Evolutionary conservation across 495 filamentous ascomycete species (phyloP), one percentile per base, ranked within the genome.

Genomic region (Physcia stellaris): DNA sequence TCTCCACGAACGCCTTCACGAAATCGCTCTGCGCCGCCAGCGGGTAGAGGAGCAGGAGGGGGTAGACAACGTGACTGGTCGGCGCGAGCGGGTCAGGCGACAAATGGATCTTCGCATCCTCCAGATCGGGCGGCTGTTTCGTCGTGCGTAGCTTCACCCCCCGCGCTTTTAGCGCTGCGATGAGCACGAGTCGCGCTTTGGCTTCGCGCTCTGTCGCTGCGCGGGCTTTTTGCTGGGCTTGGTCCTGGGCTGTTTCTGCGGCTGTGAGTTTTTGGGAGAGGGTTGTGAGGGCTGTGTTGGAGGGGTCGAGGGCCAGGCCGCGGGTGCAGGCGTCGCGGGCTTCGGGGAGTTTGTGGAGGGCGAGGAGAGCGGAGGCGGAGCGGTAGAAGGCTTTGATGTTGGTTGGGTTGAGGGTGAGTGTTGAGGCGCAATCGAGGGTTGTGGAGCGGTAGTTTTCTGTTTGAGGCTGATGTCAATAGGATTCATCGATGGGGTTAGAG

Each of bases 361-460:
- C 73, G 15, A 86, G 62, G 42, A 90, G 68, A 4, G 90, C 87
- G 45, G 67, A 63, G 0, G 79, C 70, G 20, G 80, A 82, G 39
- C 90, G 79, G 56, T 94, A 96, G 53, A 74, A 82, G 4, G 88
- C 86, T 60, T 98, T 98, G 50, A 88, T 53, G 54, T 90, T 92
- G 35, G 45, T 55, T 4, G 75, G 67, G 56, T 93, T 86, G 19
- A 94, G 64, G 24, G 75, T 72, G 28, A 98, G 66, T 3, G 82
- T 78, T n/a, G 71, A 62, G 2, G 80, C 79, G 55, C 84, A 86
- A 60, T 96, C 90, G 13, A 76, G 63, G 34, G 75, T 86, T 54
- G 79, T 82, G 37, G 75, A 75, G 32, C 88, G 75, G 59, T 87
- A 87, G 61, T 98, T 98, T 47, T 74, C 75, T 75, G 49, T 3